Evolutionary conservation across 495 filamentous ascomycete species (phyloP).

Genomic region (Hyaloscypha variabilis): DNA sequence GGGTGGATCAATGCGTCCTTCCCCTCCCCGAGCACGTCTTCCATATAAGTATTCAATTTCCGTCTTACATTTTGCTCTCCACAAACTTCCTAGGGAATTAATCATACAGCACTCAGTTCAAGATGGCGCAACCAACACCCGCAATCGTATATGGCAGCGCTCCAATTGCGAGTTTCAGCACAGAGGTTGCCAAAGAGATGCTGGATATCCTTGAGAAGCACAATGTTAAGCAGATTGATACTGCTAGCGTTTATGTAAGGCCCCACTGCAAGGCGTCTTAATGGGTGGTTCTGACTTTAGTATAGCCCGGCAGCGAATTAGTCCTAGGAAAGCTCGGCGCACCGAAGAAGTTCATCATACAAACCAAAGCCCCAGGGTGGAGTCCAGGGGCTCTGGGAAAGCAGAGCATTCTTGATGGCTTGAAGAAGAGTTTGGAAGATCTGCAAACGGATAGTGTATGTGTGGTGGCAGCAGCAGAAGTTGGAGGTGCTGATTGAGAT

Average conservation of each 20-base stretch:
- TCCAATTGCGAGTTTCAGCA: background rate
- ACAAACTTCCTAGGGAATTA: background rate
- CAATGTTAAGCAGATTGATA: constrained; percentile 39
- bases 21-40: too few species aligned
- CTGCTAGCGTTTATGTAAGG: constrained; percentile 37
- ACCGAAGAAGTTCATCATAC: constrained; percentile 38
- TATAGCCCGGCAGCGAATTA: constrained; percentile 34
- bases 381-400: constrained; percentile 27
- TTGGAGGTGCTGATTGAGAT: too few species aligned
- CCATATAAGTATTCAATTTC: too few species aligned
- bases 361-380: constrained; percentile 40
- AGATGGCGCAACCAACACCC: constrained; percentile 15
- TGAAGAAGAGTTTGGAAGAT: constrained; percentile 36
- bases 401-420: constrained; percentile 35
- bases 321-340: constrained; percentile 34
- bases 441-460: constrained; percentile 34
- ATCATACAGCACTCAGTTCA: background rate
- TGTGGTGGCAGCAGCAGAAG: background rate
- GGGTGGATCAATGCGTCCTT: too few species aligned
- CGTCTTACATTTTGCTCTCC: too few species aligned
- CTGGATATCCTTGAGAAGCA: too few species aligned
- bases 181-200: too few species aligned
- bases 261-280: background rate
- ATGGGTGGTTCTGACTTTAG: background rate
- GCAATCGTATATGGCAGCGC: constrained; percentile 14